Base-by-base conservation (phyloP, 371 early-diverging fungal genomes). In the Mucor sp. region DNA sequence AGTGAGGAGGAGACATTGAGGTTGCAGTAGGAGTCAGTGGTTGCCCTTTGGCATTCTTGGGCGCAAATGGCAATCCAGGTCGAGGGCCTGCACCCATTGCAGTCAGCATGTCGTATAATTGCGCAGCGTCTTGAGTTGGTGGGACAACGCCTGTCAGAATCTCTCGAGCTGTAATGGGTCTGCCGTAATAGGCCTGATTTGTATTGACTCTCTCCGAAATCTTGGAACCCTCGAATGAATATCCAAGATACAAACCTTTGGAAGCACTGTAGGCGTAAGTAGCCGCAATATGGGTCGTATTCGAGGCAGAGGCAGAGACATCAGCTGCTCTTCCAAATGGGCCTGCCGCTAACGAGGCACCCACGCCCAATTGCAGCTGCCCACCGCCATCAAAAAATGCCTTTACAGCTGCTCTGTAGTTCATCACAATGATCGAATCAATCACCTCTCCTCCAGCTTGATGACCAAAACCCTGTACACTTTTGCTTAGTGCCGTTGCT, bases 311-410 rank as follows among this genome's bases (percentile, higher is more conserved):
- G 1, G 81, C 81, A 17, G 79, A 47, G 0, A 81, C 23, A 48
- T 76, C 75, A 0, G 75, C 79, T 14, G 77, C 59, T 33, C 78
- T 43, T 19, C 81, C 81, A 43, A 64, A 59, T 1, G 81, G 81
- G 1, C 81, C 81, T 11, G 75, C 79, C 2, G 79, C 72, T 28
- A 78, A 37, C 3, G 81, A 81, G 1, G 61, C 75, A 27, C 65
- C 71, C 6, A 71, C 73, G 39, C 81, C 81, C 50, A 81, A 50
- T 66, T 78, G 77, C 1, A 81, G 11, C 60, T 81, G 81, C 44
- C 81, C 81, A 19, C 81, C 81, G 5, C 72, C 69, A 56, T 81
- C 79, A 33, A 74, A 64, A 60, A 81, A 81, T 25, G 81, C 74
- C 35, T 81, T 78, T 8, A 81, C 66, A 12, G 81, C 81, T 17